Base-by-base conservation (phyloP, 768 basidiomycete species). In the Pulveroboletus sp. region DNA sequence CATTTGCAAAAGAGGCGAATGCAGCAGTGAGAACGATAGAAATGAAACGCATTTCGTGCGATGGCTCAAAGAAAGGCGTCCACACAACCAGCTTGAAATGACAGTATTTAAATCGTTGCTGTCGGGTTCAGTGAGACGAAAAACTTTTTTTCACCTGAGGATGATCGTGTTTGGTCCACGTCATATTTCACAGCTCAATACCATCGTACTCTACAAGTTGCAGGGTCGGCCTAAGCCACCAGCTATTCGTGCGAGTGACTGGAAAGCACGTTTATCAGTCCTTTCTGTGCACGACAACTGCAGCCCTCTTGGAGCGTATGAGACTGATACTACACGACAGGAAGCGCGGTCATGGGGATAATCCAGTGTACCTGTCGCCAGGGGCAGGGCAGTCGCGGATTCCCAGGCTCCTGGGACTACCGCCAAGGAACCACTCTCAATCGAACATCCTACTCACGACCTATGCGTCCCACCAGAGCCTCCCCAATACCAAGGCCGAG, bases 401-500 rank as follows among this genome's bases (percentile, higher is more conserved):
- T 21, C 21, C 32, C 32, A 33, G 14, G 14, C 12, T 8, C 15
- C 31, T 33, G 43, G 21, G 21, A 32, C 18, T 27, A 7, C 26
- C 11, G 7, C 18, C 21, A 46, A 33, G 11, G 12, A 5, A 11
- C 18, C 26, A 28, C n/a, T 9, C 14, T 21, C 33, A 41, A 33
- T 17, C 43, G 40, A 39, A 31, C 39, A 35, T 43, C 43, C 33
- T 54, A 27, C 39, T 37, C 39, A 44, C 51, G 60, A 15, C 69
- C 74, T 35, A 82, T 68, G 49, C 85, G 73, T 8, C 85, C 85
- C 57, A 89, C 87, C 30, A 83, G 48, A 15, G 81, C 66, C 70
- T 94, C 92, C 10, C 91, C 93, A 15, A 86, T 64, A 8, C 81
- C 85, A 28, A 86, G 69, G 1, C 91, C 91, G 2, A 80, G 47